Conservation (phyloP, 176 grass and related monocot species). For the Lolium rigidum region DNA sequence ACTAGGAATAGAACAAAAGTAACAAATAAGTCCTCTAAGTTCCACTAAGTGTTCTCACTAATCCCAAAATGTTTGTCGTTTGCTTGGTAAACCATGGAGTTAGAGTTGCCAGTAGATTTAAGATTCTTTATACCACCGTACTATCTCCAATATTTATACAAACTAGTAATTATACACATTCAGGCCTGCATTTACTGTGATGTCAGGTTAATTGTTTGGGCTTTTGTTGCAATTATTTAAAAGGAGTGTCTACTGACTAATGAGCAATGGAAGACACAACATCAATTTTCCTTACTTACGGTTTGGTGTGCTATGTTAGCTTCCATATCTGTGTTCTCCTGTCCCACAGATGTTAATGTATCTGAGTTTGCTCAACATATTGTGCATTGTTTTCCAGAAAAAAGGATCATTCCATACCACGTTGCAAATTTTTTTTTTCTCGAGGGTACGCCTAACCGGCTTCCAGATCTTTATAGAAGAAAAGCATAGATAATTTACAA, state of each 20-base stretch:
- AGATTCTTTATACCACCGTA: neutral
- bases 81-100: neutral
- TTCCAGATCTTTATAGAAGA: too few relatives aligned
- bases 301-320: neutral
- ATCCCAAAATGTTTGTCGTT: neutral
- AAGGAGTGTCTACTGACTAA: neutral
- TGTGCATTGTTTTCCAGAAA: neutral
- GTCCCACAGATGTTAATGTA: neutral
- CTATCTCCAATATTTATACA: neutral
- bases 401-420: neutral
- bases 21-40: constrained; percentile 36
- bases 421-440: neutral
- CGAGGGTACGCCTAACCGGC: too few relatives aligned
- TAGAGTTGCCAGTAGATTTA: neutral
- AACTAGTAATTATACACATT: neutral
- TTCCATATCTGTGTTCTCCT: neutral
- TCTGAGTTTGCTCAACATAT: neutral
- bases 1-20: constrained; percentile 24
- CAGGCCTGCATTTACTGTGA: neutral
- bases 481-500: too few relatives aligned
- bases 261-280: neutral
- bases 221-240: neutral
- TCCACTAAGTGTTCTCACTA: constrained; percentile 32
- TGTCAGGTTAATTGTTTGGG: neutral
- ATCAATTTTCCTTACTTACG: neutral